A percentile compares a stretch with the other conserved stretches of the same genome.
phyloP scores from a whole-genome alignment of 495 filamentous ascomycete species.

The Terfezia boudieri region DNA sequence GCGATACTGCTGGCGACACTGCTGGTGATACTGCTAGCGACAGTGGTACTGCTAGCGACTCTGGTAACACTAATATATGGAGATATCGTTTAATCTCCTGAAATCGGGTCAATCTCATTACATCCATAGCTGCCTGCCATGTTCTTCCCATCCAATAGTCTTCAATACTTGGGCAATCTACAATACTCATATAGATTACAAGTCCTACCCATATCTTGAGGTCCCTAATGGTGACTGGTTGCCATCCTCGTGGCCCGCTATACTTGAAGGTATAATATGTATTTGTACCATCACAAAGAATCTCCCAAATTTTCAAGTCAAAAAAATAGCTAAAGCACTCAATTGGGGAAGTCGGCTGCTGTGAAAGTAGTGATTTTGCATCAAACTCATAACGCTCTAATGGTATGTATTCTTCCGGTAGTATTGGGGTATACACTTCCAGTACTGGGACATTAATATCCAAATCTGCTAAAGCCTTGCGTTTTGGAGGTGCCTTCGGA shows the following conservation, averaged over 20 bases:
- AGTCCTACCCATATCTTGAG: slow-evolving; percentile 7
- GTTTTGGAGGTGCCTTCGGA: background rate
- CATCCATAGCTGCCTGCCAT: background rate
- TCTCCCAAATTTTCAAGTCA: background rate
- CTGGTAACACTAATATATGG: background rate
- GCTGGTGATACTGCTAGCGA: background rate
- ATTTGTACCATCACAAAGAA: background rate
- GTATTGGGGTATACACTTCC: background rate
- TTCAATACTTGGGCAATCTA: background rate
- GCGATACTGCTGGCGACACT: no score
- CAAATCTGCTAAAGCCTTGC: background rate
- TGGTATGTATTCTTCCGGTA: background rate
- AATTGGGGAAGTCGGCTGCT: background rate
- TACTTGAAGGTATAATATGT: background rate
- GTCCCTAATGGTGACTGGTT: background rate
- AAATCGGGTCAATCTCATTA: background rate
- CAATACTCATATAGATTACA: slow-evolving; percentile 5
- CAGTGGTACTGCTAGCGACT: no score
- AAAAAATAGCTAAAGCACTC: background rate
- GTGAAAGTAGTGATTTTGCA: background rate
- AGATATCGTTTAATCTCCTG: background rate
- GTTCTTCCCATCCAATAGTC: background rate
- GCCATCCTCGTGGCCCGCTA: background rate
- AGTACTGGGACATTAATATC: background rate
- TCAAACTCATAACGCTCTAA: background rate